Evolutionary conservation across 192 early-diverging fungal species (phyloP), one percentile per base, ranked within the genome.

Genomic region (Backusella sp.): DNA sequence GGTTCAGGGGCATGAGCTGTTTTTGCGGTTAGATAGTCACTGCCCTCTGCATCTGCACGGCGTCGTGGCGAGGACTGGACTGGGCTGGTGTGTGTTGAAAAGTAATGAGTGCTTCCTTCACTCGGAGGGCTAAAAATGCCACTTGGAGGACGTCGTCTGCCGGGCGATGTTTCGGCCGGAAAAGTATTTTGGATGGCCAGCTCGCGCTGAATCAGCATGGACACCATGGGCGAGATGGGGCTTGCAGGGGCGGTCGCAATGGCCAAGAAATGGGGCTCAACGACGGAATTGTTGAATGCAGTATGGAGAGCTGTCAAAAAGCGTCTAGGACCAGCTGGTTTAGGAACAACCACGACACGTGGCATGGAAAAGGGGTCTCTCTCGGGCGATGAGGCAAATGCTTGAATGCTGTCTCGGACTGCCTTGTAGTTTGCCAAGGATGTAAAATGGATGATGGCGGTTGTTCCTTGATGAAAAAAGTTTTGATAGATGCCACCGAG

Each of bases 251-350:
- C 84, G 0, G 86, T 88, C 0, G 88, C 88, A 41, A 88, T 90
- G 8, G 86, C 87, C 19, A 84, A 78, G 62, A 87, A 87, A 17
- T 84, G 77, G 6, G 86, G 86, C 59, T 89, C 84, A 1, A 88
- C 78, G 3, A 89, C 77, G 1, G 84, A 83, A 35, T 83, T 84
- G 71, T 86, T 82, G 49, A 85, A 84, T 12, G 88, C 86, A 6
- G 87, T 88, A 72, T 88, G 89, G 15, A 91, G 77, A 1, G 88
- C 88, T 0, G 86, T 87, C 53, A 91, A 68, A 32, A 89, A 85
- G 19, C 89, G 76, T 6, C 89, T 77, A 12, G 90, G 90, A 12
- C 90, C 90, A 34, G 86, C 88, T 4, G 90, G 90, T 68, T 91
- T 91, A 12, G 90, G 87, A 34, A 91, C 80, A 7, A 91, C 87